Percentiles rank a stretch among this genome's conserved stretches.
Conservation (phyloP, 139 green algal species). For the Closterium sp. region DNA sequence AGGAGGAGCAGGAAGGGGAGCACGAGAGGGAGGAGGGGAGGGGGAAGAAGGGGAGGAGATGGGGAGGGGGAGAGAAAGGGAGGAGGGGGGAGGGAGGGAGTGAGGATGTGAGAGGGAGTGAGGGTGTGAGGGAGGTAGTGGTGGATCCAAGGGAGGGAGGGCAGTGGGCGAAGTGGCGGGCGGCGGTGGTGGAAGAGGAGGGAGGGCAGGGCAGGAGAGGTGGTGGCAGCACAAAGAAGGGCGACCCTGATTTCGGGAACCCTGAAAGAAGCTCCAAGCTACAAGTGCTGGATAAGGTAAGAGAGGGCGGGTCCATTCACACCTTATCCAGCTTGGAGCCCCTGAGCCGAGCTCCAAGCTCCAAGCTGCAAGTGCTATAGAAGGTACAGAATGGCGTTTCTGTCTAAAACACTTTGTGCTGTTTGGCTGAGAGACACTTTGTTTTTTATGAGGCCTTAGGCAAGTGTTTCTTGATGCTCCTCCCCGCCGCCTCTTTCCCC, state of each 20-base stretch:
- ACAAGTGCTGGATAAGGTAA: conserved; percentile 2
- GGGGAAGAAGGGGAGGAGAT: background rate
- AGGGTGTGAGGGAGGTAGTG: background rate
- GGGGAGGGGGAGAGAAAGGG: conserved; percentile 1
- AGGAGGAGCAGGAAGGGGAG: conserved; percentile 6
- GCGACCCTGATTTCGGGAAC: background rate
- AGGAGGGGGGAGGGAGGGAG: background rate
- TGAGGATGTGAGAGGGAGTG: background rate
- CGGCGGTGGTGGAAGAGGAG: background rate
- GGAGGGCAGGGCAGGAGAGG: background rate
- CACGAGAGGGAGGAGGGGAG: background rate
- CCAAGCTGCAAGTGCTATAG: too few relatives aligned
- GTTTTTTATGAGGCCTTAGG: too few relatives aligned
- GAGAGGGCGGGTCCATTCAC: too few relatives aligned
- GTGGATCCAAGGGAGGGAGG: background rate
- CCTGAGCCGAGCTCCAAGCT: too few relatives aligned
- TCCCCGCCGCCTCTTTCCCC: too few relatives aligned
- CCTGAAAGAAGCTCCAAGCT: background rate
- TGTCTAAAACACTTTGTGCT: too few relatives aligned
- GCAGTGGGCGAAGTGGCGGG: background rate
- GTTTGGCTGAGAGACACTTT: too few relatives aligned
- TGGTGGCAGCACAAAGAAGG: background rate
- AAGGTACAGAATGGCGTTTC: too few relatives aligned
- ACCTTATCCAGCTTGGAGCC: too few relatives aligned
- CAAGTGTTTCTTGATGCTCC: too few relatives aligned